These are phyloP conservation scores for Plasmodium falciparum DNA, from an alignment of 169 alveolate genomes.

Conservation along the genomic window DNA sequence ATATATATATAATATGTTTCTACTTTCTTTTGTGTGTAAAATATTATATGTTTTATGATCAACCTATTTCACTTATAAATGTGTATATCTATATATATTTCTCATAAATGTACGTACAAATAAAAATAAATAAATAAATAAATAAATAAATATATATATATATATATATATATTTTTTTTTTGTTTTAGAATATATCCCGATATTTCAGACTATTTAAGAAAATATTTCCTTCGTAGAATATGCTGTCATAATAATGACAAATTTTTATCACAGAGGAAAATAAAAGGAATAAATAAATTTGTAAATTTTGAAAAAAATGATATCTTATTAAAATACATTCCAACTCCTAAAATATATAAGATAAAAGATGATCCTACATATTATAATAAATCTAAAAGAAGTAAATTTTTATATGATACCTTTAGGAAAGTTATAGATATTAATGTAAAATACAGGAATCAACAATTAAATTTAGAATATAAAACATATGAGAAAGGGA, in stretches of 20 bases:
- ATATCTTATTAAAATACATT: slow-evolving; percentile 15
- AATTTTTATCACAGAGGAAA: not conserved
- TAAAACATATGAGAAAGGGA: slow-evolving; percentile 73
- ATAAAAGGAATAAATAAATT: not conserved
- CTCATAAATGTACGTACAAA: not conserved
- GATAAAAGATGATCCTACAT: slow-evolving; percentile 45
- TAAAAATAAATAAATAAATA: not conserved
- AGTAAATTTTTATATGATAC: slow-evolving; percentile 26
- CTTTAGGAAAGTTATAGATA: slow-evolving; percentile 27
- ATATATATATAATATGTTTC: not conserved
- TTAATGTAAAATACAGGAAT: slow-evolving; percentile 60
- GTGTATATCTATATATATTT: not conserved
- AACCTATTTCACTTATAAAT: not conserved
- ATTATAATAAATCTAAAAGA: slow-evolving; percentile 20
- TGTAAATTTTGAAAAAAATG: not conserved
- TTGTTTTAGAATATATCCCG: slow-evolving; percentile 50
- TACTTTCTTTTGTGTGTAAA: not conserved
- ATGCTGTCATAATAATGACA: not conserved
- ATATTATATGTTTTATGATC: not conserved
- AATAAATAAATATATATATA: not conserved
- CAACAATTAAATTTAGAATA: slow-evolving; percentile 76
- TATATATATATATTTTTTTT: not conserved
- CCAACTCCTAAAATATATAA: slow-evolving; percentile 41
- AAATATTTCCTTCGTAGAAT: not conserved
- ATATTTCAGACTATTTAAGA: slow-evolving; percentile 28